Base-by-base conservation (phyloP, 495 filamentous ascomycete genomes). In the Daldinia loculata region DNA sequence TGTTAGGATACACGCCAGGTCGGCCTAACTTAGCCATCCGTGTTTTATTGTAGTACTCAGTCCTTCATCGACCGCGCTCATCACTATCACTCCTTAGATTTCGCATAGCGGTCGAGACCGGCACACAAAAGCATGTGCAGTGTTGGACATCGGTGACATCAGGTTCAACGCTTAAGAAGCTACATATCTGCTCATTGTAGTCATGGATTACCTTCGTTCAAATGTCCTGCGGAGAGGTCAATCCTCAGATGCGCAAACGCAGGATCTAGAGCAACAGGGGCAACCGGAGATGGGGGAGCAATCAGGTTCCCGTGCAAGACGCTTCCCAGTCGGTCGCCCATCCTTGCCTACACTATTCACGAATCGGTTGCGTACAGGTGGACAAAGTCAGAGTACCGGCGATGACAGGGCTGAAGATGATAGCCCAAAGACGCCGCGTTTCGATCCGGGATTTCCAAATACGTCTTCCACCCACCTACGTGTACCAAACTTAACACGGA, bases 401-500 rank as follows among this genome's bases (percentile, higher is more conserved):
- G 74, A 73, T n/a, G 74, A 75, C 19, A 58, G 58, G 36, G 11
- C 43, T 24, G 70, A 73, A 15, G 64, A 76, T 14, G 73, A 81
- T 39, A 78, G 74, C 4, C 83, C 82, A 29, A 86, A 87, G 69
- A 77, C 79, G 2, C 81, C 84, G 0, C 68, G 74, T 0, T 79
- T 79, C 43, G 62, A 76, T 11, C 67, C 84, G 4, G 75, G 76
- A 0, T 64, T 80, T 29, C 73, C 77, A 17, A 71, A 74, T 43
- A 63, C 84, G 27, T 81, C 82, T 32, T 79, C 78, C 24, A 79
- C 80, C 36, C 66, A 80, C 56, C 57, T 84, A 53, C 75, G 80
- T 36, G 69, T 84, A 29, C 82, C 83, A 0, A 77, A 79, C 22
- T 71, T 83, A 34, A 75, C 70, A 34, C 71, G 76, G 63, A 75